Conservation (phyloP, 768 basidiomycete species). For the Daedaleopsis sinensis region DNA sequence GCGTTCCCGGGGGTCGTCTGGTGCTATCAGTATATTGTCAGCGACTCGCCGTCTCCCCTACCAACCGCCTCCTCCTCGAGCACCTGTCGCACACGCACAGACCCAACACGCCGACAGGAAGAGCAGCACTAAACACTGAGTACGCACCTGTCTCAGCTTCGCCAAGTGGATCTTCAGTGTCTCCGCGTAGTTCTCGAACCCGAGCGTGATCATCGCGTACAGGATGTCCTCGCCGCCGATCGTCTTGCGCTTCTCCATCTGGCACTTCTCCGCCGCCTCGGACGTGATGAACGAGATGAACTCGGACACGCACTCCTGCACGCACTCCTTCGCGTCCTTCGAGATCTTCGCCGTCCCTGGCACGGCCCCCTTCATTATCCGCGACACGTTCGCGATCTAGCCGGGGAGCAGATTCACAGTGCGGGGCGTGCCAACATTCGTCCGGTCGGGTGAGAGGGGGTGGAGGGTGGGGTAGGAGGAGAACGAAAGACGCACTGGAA, state of each 20-base stretch:
- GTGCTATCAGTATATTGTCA: neutral
- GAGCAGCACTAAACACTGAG: no score
- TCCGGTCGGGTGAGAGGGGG: neutral
- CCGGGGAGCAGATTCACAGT: neutral
- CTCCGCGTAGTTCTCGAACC: conserved; percentile 94
- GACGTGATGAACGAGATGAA: conserved; percentile 98
- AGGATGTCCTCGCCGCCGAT: conserved; percentile 97
- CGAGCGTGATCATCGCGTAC: conserved; percentile 90
- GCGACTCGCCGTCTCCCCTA: no score
- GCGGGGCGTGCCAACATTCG: neutral
- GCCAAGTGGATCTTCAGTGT: conserved; percentile 91
- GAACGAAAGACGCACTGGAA: conserved; percentile 65
- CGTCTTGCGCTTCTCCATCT: conserved; percentile 95
- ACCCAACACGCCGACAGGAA: no score
- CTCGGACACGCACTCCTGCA: conserved; percentile 97
- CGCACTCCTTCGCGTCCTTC: conserved; percentile 98
- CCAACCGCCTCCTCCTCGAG: no score
- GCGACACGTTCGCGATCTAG: conserved; percentile 96
- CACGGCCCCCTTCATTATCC: conserved; percentile 94
- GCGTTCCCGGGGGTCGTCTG: conserved; percentile 15
- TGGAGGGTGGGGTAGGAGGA: neutral
- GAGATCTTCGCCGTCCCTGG: conserved; percentile 93
- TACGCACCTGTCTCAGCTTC: conserved; percentile 77
- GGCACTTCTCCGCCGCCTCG: conserved; percentile 94
- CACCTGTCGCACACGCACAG: no score